phyloP scores from a whole-genome alignment of 2,329 filamentous ascomycete genomes.

The Tolypocladium ovalisporum region DNA sequence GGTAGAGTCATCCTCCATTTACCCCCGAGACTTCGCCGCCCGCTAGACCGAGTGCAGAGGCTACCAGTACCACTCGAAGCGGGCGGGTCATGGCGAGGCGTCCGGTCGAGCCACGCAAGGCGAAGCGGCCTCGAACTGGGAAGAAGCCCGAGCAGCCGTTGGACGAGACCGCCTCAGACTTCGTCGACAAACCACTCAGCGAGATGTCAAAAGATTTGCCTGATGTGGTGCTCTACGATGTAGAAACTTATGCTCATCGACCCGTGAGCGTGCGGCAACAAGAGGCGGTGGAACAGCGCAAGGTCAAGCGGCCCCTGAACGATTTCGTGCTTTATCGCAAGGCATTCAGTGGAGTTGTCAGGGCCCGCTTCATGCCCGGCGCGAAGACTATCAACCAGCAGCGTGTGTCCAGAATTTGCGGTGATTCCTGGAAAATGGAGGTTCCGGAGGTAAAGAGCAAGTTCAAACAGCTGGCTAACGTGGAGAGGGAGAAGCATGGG shows the following conservation, averaged over 20 bases:
- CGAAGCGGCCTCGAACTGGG: not conserved
- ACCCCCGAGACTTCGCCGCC: slow-evolving; percentile 43
- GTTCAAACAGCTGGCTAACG: slow-evolving; percentile 68
- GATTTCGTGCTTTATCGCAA: slow-evolving; percentile 97
- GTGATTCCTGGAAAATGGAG: slow-evolving; percentile 74
- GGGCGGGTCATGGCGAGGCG: slow-evolving; percentile 18
- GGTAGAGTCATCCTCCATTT: slow-evolving; percentile 10
- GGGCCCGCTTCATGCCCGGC: not conserved
- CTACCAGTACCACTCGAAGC: slow-evolving; percentile 25
- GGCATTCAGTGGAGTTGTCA: slow-evolving; percentile 41
- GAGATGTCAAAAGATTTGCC: slow-evolving; percentile 54
- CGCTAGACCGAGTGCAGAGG: slow-evolving; percentile 13
- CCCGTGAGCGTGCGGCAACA: slow-evolving; percentile 51
- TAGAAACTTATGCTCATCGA: slow-evolving; percentile 69
- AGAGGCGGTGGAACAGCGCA: slow-evolving; percentile 60
- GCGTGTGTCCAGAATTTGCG: slow-evolving; percentile 78
- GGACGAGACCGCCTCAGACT: not conserved
- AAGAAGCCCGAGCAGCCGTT: slow-evolving; percentile 1
- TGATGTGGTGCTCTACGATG: slow-evolving; percentile 59
- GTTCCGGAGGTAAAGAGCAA: slow-evolving; percentile 58
- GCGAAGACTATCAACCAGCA: slow-evolving; percentile 78
- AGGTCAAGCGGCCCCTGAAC: slow-evolving; percentile 89
- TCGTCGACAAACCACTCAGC: slow-evolving; percentile 49
- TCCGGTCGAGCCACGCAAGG: not conserved
- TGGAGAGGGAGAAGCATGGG: slow-evolving; percentile 77